A percentile compares a stretch with the other conserved stretches of the same genome.
These are phyloP conservation scores for Paratinospora sagittata DNA, from an alignment of 164 flowering plant species.

Conservation along the genomic window DNA sequence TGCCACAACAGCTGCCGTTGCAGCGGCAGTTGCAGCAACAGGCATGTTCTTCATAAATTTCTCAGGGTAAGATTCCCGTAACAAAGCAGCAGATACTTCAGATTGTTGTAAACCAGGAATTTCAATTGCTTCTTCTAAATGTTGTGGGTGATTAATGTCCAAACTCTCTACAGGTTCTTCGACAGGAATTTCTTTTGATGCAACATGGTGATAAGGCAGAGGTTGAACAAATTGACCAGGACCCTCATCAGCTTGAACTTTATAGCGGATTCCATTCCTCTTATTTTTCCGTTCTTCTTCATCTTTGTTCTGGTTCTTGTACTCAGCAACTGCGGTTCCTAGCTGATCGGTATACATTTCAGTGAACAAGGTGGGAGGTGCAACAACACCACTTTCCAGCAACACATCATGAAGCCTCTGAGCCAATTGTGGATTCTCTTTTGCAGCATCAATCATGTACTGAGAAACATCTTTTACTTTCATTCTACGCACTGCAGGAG, in stretches of 20 bases:
- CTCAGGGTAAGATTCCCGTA: neutral
- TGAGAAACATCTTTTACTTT: conserved; percentile 95
- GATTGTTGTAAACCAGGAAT: conserved; percentile 3
- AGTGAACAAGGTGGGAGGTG: conserved; percentile 76
- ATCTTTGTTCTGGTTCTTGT: conserved; percentile 31
- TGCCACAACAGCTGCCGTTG: conserved; percentile 89
- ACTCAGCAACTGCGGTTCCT: conserved; percentile 26
- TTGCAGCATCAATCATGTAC: conserved; percentile 96
- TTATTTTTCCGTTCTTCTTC: conserved; percentile 24
- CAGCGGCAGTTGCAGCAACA: too few species aligned
- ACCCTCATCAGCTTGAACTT: conserved; percentile 27
- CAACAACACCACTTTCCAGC: conserved; percentile 93
- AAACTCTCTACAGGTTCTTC: conserved; percentile 28
- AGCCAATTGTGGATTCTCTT: conserved; percentile 92
- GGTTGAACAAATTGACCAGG: conserved; percentile 46
- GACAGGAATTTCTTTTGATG: conserved; percentile 27
- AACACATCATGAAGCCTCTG: conserved; percentile 93
- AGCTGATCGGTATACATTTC: conserved; percentile 45
- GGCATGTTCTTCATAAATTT: conserved; percentile 5
- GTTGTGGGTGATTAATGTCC: conserved; percentile 20
- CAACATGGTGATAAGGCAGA: conserved; percentile 39
- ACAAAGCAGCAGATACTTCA: neutral
- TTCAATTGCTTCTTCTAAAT: conserved; percentile 24
- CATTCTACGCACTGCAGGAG: conserved; percentile 78
- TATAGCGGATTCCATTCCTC: conserved; percentile 23